Evolutionary conservation across 2,329 filamentous ascomycete species (phyloP).

Genomic region (Xylaria sp.): DNA sequence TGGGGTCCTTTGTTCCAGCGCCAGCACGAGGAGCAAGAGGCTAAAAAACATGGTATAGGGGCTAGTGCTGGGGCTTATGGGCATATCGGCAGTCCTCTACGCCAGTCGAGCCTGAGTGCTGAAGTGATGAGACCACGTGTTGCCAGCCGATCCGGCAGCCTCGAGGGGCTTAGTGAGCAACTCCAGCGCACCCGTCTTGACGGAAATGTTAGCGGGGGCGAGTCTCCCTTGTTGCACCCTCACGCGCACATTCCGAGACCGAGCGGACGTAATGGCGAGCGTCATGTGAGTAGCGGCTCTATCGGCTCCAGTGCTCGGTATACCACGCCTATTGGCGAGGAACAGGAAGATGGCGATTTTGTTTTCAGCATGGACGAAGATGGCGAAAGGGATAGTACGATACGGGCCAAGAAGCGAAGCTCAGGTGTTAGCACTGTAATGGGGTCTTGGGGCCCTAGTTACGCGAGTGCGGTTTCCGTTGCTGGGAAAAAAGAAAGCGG

Average conservation of each 20-base stretch:
- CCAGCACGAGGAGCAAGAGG: conserved; percentile 67
- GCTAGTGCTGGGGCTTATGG: conserved; percentile 62
- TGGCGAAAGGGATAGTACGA: conserved; percentile 60
- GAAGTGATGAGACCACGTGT: conserved; percentile 59
- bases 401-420: conserved; percentile 59
- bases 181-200: conserved; percentile 69
- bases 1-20: conserved; percentile 71
- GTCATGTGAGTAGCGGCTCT: conserved; percentile 69
- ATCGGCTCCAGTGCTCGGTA: conserved; percentile 68
- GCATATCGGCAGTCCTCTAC: conserved; percentile 72
- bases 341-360: conserved; percentile 71
- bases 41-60: conserved; percentile 58
- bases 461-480: conserved; percentile 46
- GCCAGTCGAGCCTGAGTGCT: conserved; percentile 69
- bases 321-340: conserved; percentile 72
- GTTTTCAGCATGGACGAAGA: conserved; percentile 74
- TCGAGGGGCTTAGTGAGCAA: conserved; percentile 68
- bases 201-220: conserved; percentile 50
- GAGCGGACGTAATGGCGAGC: conserved; percentile 59
- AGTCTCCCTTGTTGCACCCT: conserved; percentile 62
- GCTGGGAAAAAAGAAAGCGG: conserved; percentile 46
- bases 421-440: conserved; percentile 53
- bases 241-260: conserved; percentile 55
- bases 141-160: conserved; percentile 56
- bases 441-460: conserved; percentile 48